Conservation (phyloP, 208 protist species). For the Angomonas ambiguus region DNA sequence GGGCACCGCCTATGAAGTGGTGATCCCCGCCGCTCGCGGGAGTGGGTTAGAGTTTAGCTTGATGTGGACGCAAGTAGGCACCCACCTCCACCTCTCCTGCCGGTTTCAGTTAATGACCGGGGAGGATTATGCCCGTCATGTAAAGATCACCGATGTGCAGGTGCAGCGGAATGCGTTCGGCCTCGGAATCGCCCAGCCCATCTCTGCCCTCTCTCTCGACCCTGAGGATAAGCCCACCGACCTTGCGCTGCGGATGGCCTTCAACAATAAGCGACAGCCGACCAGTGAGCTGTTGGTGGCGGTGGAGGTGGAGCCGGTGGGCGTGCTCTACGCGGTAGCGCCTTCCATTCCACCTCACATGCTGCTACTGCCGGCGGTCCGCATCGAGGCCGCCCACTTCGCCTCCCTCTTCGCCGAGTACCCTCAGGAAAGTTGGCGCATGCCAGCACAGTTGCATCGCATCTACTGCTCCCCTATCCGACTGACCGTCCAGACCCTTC, state of each 20-base stretch:
- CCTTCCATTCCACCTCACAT: slow-evolving; percentile 44
- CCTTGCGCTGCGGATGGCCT: slow-evolving; percentile 25
- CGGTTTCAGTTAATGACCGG: slow-evolving; percentile 35
- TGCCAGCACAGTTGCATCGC: slow-evolving; percentile 26
- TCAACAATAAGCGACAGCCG: slow-evolving; percentile 39
- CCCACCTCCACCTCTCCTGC: slow-evolving; percentile 36
- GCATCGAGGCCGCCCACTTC: slow-evolving; percentile 23
- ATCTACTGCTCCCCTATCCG: slow-evolving; percentile 17
- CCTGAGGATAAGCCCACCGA: slow-evolving; percentile 26
- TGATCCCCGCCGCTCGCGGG: slow-evolving; percentile 27
- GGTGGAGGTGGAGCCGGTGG: slow-evolving; percentile 43
- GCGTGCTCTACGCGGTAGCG: slow-evolving; percentile 50
- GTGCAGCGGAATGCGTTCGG: slow-evolving; percentile 66
- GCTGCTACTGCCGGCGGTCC: slow-evolving; percentile 52
- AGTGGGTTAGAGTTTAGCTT: slow-evolving; percentile 54
- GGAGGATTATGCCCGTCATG: slow-evolving; percentile 39
- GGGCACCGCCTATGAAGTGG: slow-evolving; percentile 15
- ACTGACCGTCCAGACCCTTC: slow-evolving; percentile 40
- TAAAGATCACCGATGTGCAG: slow-evolving; percentile 37
- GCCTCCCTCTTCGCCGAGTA: slow-evolving; percentile 21
- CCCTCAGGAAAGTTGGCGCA: slow-evolving; percentile 29
- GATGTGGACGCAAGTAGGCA: slow-evolving; percentile 52
- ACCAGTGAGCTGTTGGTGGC: slow-evolving; percentile 43
- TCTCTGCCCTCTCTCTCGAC: slow-evolving; percentile 31
- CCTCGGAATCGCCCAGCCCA: slow-evolving; percentile 54